Evolutionary conservation across 2,329 filamentous ascomycete species (phyloP).

Genomic region (Tolypocladium pustulatum): DNA sequence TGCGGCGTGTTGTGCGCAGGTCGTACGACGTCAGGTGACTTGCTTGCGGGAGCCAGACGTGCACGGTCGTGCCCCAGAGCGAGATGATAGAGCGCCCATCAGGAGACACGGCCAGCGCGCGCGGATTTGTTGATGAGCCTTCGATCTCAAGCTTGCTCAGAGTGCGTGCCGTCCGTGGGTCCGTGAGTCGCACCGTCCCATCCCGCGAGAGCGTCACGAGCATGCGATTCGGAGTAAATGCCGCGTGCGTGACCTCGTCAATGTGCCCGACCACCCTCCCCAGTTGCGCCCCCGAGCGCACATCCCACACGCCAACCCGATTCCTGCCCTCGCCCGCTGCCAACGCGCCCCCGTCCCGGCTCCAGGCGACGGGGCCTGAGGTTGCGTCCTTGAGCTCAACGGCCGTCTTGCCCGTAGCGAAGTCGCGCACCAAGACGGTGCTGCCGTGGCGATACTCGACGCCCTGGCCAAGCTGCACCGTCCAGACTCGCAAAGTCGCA

Average conservation of each 20-base stretch:
- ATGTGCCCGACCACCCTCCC: constrained; percentile 24
- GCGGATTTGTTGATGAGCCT: constrained; percentile 16
- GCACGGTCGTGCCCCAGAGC: constrained; percentile 26
- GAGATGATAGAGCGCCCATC: constrained; percentile 23
- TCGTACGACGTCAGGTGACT: constrained; percentile 24
- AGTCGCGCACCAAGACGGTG: constrained; percentile 20
- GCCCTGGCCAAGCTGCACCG: constrained; percentile 15
- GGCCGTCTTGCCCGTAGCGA: constrained; percentile 17
- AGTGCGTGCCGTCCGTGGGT: constrained; percentile 20
- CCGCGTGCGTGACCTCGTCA: constrained; percentile 24
- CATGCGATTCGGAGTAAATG: constrained; percentile 19
- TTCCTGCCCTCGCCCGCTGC: constrained; percentile 18
- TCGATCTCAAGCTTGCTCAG: constrained; percentile 24
- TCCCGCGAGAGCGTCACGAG: constrained; percentile 27
- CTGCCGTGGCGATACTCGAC: constrained; percentile 19
- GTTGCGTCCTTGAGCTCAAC: constrained; percentile 19
- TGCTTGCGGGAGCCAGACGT: constrained; percentile 23
- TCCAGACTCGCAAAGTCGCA: constrained; percentile 21
- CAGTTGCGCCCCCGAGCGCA: constrained; percentile 13
- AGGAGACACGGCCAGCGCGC: constrained; percentile 20
- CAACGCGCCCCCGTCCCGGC: constrained; percentile 17
- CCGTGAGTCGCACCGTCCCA: constrained; percentile 25
- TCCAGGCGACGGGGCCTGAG: constrained; percentile 21
- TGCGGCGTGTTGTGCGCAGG: constrained; percentile 19
- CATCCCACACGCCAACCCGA: constrained; percentile 23